Evolutionary conservation across 768 basidiomycete genomes (phyloP), one percentile per base, ranked within the genome.

Genomic region (Boletus patriciae): DNA sequence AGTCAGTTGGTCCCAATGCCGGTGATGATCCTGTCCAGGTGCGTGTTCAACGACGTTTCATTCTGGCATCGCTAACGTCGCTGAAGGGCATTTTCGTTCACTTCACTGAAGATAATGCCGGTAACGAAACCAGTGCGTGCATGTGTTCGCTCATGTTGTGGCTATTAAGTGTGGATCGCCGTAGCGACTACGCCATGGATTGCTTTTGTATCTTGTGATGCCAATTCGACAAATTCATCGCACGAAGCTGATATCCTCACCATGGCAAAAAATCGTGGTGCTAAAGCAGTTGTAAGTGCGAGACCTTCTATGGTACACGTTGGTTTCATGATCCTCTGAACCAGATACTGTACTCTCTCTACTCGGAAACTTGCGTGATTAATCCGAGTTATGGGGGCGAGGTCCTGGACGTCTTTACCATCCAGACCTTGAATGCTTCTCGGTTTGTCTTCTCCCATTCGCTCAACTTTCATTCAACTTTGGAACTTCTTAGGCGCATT

Each of bases 151-250:
- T 47, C 40, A 16, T 42, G 46, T 54, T 50, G 18, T 62, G 60
- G 47, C 52, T 50, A 50, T 55, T 48, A 37, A 63, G 40, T 42
- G 50, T 62, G 25, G 48, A 51, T 52, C 66, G 63, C 56, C 27
- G 62, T 67, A 82, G 88, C 90, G 3, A 77, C 74, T 6, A 91
- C 93, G 0, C 92, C 94, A 4, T 97, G 94, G 93, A 89, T 97
- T 63, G 94, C 94, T 13, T 79, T 94, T 60, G 82, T 97, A 47
- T 81, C 85, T 4, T 96, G 94, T 70, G 93, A 95, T 66, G 66
- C 68, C 54, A 94, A 94, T 69, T 79, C 86, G 18, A 90, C 90
- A 16, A 74, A 81, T 57, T 76, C 82, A 4, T 84, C 85, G 2
- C 68, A 76, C 50, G 76, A 81, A 3, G 70, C 76, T 46, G 94